These are phyloP conservation scores for Cicer bijugum DNA, from an alignment of 306 rosid species.

Conservation along the genomic window DNA sequence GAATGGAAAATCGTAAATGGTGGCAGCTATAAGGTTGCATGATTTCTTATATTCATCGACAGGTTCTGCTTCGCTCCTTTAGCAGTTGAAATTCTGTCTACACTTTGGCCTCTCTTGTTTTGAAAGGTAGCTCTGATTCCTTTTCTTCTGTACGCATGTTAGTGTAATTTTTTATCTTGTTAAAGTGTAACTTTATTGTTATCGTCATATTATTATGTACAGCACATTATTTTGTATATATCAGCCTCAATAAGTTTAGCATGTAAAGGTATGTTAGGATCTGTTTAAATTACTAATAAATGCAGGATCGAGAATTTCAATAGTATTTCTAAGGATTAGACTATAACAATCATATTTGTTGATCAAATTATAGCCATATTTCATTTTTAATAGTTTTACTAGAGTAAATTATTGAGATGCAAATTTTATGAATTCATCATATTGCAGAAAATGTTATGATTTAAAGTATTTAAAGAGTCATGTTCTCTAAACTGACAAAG, in stretches of 20 bases:
- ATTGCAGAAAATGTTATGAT: background rate
- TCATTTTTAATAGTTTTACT: background rate
- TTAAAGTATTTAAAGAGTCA: background rate
- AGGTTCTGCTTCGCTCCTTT: background rate
- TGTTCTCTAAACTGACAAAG: background rate
- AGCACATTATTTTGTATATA: conserved; percentile 30
- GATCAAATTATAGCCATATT: conserved; percentile 6
- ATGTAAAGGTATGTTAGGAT: conserved; percentile 2
- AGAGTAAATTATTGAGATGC: background rate
- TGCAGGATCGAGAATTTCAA: conserved; percentile 4
- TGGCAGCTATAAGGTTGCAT: conserved; percentile 68
- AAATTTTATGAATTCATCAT: background rate
- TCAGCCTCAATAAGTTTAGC: conserved; percentile 26
- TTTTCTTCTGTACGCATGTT: conserved; percentile 7
- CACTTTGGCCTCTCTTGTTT: conserved; percentile 29
- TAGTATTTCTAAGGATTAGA: background rate
- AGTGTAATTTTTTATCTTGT: background rate
- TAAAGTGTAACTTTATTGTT: background rate
- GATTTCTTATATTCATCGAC: conserved; percentile 22
- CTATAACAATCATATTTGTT: conserved; percentile 18
- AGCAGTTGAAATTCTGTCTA: conserved; percentile 30
- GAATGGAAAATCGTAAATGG: conserved; percentile 93
- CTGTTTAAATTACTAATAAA: conserved; percentile 16
- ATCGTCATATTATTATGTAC: conserved; percentile 30
- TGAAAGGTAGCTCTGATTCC: conserved; percentile 37